phyloP scores from a whole-genome alignment of 1,284 basidiomycete genomes.

The Amylostereum areolatum region DNA sequence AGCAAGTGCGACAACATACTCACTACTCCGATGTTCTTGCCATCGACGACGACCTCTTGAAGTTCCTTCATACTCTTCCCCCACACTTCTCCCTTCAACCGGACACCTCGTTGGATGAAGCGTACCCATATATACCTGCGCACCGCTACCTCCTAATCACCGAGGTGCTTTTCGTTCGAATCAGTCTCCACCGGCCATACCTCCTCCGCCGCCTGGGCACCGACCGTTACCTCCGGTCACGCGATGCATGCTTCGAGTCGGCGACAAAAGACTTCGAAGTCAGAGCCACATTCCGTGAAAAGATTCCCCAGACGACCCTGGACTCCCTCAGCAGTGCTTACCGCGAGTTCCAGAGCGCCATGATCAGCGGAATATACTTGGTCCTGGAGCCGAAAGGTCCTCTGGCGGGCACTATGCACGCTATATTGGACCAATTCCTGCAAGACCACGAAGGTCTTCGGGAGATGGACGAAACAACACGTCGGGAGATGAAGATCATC shows the following conservation, averaged over 20 bases:
- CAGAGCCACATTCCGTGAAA: constrained; percentile 58
- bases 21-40: constrained; percentile 83
- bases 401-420: constrained; percentile 64
- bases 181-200: constrained; percentile 75
- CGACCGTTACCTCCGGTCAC: constrained; percentile 71
- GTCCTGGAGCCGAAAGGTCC: constrained; percentile 69
- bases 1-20: constrained; percentile 77
- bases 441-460: constrained; percentile 61
- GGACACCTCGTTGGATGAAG: constrained; percentile 73
- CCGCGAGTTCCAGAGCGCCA: constrained; percentile 78
- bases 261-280: constrained; percentile 73
- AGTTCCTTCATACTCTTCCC: constrained; percentile 72
- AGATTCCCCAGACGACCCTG: constrained; percentile 52
- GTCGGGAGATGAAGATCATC: constrained; percentile 73
- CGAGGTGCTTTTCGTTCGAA: constrained; percentile 75
- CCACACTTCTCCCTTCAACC: constrained; percentile 73
- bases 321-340: constrained; percentile 74
- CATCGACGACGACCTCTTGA: constrained; percentile 82
- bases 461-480: constrained; percentile 77
- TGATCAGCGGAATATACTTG: constrained; percentile 82
- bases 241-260: constrained; percentile 74
- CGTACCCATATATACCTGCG: constrained; percentile 56
- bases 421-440: constrained; percentile 73
- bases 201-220: constrained; percentile 65
- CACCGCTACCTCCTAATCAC: constrained; percentile 79